These are phyloP conservation scores for Fusarium buxicola DNA, from an alignment of 2,329 filamentous ascomycete species.

Conservation along the genomic window DNA sequence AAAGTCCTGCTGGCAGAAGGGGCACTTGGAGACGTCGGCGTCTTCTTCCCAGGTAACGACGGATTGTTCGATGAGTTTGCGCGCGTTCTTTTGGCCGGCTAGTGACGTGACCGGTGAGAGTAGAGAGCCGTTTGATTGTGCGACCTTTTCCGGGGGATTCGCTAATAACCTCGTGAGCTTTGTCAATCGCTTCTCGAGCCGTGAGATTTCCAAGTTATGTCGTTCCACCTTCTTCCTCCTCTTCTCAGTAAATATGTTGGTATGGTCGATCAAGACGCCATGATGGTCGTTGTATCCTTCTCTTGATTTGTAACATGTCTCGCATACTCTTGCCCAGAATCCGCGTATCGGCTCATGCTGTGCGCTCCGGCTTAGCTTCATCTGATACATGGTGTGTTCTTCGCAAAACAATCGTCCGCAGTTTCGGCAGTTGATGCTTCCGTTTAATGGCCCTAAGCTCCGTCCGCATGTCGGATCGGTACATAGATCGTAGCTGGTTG, in stretches of 20 bases:
- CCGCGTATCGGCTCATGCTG: slow-evolving; percentile 90
- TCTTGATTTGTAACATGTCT: slow-evolving; percentile 98
- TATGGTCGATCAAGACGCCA: slow-evolving; percentile 78
- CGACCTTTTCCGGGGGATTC: slow-evolving; percentile 75
- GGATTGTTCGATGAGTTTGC: slow-evolving; percentile 88
- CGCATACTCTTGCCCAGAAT: slow-evolving; percentile 94
- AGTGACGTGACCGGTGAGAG: slow-evolving; percentile 71
- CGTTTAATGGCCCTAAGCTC: slow-evolving; percentile 80
- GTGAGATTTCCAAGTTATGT: slow-evolving; percentile 85
- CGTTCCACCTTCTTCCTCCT: slow-evolving; percentile 84
- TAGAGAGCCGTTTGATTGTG: slow-evolving; percentile 62
- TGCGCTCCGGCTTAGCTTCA: slow-evolving; percentile 92
- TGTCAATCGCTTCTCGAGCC: slow-evolving; percentile 91
- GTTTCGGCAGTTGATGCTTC: slow-evolving; percentile 91
- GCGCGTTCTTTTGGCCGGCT: slow-evolving; percentile 76
- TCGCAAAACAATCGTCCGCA: slow-evolving; percentile 96
- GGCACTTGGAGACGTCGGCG: slow-evolving; percentile 80
- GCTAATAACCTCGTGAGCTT: slow-evolving; percentile 88
- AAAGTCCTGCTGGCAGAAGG: slow-evolving; percentile 97
- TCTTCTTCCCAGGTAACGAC: slow-evolving; percentile 98
- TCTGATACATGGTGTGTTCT: slow-evolving; percentile 99
- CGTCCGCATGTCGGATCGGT: slow-evolving; percentile 89
- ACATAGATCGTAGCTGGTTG: slow-evolving; percentile 80
- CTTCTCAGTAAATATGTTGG: slow-evolving; percentile 74
- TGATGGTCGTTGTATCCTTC: slow-evolving; percentile 94